Percentiles rank a stretch among this genome's conserved stretches.
These are phyloP conservation scores for Dichotomocladium elegans DNA, from an alignment of 371 early-diverging fungal genomes.

Conservation along the genomic window DNA sequence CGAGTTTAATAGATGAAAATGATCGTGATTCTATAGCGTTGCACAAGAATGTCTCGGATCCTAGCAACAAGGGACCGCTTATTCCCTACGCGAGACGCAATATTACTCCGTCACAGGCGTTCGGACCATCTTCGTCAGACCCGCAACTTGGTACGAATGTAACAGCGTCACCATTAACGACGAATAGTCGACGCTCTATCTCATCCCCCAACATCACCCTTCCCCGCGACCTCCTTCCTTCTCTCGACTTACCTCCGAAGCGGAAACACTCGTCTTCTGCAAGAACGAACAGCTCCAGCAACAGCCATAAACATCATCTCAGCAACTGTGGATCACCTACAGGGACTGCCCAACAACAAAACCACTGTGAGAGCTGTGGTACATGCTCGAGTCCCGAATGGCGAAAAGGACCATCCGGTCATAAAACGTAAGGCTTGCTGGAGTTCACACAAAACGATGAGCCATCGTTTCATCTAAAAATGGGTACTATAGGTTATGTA, in stretches of 20 bases:
- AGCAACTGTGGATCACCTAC: too few species aligned
- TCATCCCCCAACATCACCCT: neutral
- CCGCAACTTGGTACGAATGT: neutral
- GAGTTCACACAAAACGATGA: neutral
- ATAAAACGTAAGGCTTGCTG: conserved; percentile 47
- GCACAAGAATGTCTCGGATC: neutral
- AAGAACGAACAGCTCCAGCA: neutral
- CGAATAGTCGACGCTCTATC: neutral
- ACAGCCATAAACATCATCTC: conserved; percentile 1
- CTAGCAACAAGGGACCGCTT: neutral
- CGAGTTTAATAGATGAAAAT: neutral
- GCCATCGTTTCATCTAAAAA: too few species aligned
- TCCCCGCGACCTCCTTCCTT: neutral
- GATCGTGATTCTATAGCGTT: neutral
- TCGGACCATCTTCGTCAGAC: too few species aligned
- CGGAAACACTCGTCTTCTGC: conserved; percentile 8
- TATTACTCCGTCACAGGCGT: neutral
- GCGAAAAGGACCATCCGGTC: conserved; percentile 46
- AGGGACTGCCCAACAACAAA: too few species aligned
- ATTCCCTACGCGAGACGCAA: conserved; percentile 11
- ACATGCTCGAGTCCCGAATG: conserved; percentile 48
- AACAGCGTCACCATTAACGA: neutral
- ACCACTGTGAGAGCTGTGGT: conserved; percentile 43
- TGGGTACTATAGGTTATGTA: conserved; percentile 42
- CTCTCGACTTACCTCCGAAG: neutral